Evolutionary conservation across 2,329 filamentous ascomycete species (phyloP), one percentile per base, ranked within the genome.

Genomic region (Xylaria sp.): DNA sequence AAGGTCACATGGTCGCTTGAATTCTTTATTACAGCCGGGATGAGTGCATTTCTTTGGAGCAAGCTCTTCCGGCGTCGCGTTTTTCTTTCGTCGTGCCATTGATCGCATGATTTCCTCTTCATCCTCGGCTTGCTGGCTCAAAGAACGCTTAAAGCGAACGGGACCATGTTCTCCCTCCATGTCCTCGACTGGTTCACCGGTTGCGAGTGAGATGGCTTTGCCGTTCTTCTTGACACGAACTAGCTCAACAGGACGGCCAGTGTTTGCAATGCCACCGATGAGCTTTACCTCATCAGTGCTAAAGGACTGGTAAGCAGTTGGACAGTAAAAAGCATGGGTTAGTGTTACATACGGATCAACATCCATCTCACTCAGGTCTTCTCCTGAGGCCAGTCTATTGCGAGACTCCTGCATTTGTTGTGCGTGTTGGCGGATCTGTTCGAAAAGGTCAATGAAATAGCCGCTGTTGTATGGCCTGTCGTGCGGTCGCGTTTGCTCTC

Each of bases 31-130:
- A 83, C 95, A 98, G 48, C 88, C 88, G 5, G 85, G 84, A 78
- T 94, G 88, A 71, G 87, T 87, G 85, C 93, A 97, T 75, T 89
- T 89, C 82, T 95, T 90, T 65, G 89, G 92, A 57, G 93, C 90
- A 59, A 95, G 89, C 80, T 97, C 92, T 81, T 95, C 93, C 6
- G 92, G 91, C 60, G 90, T 91, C 42, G 93, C 93, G 68, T 95
- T 95, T 88, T 97, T 97, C 88, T 97, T 97, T 73, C 94, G 91
- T 67, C 94, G 92, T 66, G 94, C 95, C 95, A 97, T 98, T 48
- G 94, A 98, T 59, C 94, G 93, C 81, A 91, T 89, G 71, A 94
- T 92, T 74, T 91, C 90, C 74, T 93, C 93, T 67, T 95, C 92
- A 73, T 97, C 93, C 73, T 91, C 89, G 17, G 89, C 86, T 76